Base-by-base conservation (phyloP, 345 rosid genomes). In the Microthlaspi erraticum region DNA sequence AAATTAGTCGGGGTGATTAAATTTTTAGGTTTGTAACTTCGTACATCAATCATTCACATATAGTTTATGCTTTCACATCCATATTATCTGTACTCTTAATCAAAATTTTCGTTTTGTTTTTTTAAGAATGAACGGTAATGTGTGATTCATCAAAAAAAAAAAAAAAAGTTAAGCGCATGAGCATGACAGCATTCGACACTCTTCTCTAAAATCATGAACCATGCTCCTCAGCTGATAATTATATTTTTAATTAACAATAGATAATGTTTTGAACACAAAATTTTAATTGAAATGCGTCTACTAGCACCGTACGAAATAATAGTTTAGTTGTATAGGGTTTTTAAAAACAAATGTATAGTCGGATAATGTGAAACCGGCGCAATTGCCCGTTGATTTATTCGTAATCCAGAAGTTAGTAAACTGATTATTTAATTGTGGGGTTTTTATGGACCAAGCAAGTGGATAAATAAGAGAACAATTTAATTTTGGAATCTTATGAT, bases 321-420 rank as follows among this genome's bases (percentile, higher is more conserved):
- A 37, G 41, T 19, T 20, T 36, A 64, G 26, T 23, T 20, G 44
- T 10, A 50, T 23, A 23, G 4, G 16, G 7, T 32, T 53, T 19
- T 12, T 1, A 29, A 31, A 3, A 31, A 3, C 7, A 45, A 13
- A 52, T 14, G 0, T 52, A 6, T 16, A 23, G 26, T 23, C 26
- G 10, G 46, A 58, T 64, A 55, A 72, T 64, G 71, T 64, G 70
- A 56, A 64, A 72, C 77, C 77, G 77, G 71, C 77, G 63, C 46
- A 64, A 44, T 63, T 55, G 16, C 46, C 12, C 50, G 45, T 55
- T 63, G 63, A 63, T 44, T 17, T 23, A 54, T 64, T 72, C 76
- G 4, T 44, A 56, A 45, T 54, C 41, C 16, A 64, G 50, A 36
- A 43, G 46, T 62, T 53, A 52, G 42, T 63, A 72, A 43, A 45